Evolutionary conservation across 192 early-diverging fungal species (phyloP).

Genomic region (Podila clonocystis): DNA sequence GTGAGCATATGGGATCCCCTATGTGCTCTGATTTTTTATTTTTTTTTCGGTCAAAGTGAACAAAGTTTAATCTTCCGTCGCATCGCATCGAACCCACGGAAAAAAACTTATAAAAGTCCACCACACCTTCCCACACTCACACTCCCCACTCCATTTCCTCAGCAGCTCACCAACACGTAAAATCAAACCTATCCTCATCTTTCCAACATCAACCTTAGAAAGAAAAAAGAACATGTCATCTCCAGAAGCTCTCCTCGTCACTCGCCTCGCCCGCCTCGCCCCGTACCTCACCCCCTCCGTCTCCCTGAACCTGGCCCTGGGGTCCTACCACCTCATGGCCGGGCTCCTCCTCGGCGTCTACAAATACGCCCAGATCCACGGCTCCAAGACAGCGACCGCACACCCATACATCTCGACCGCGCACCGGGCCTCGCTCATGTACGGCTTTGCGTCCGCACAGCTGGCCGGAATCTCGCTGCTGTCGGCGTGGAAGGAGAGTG

Average conservation of each 20-base stretch:
- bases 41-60: not conserved
- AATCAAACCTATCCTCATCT: not conserved
- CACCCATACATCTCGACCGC: constrained; percentile 45
- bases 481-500: constrained; percentile 17
- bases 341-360: constrained; percentile 35
- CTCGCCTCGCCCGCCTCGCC: constrained; percentile 2
- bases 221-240: not conserved
- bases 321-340: constrained; percentile 31
- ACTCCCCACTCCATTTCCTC: not conserved
- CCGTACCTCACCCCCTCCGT: constrained; percentile 33
- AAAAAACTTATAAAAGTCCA: too few species aligned
- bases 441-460: constrained; percentile 38
- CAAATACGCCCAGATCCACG: constrained; percentile 44
- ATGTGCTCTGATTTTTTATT: not conserved
- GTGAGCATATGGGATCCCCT: not conserved
- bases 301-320: constrained; percentile 26
- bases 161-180: not conserved
- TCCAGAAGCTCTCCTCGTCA: not conserved
- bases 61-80: not conserved
- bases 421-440: constrained; percentile 48
- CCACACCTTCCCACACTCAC: not conserved
- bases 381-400: constrained; percentile 25
- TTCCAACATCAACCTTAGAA: not conserved
- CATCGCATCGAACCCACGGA: too few species aligned
- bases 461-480: constrained; percentile 17